phyloP scores from a whole-genome alignment of 352 stramenopile species.

The Globisporangium canariense region DNA sequence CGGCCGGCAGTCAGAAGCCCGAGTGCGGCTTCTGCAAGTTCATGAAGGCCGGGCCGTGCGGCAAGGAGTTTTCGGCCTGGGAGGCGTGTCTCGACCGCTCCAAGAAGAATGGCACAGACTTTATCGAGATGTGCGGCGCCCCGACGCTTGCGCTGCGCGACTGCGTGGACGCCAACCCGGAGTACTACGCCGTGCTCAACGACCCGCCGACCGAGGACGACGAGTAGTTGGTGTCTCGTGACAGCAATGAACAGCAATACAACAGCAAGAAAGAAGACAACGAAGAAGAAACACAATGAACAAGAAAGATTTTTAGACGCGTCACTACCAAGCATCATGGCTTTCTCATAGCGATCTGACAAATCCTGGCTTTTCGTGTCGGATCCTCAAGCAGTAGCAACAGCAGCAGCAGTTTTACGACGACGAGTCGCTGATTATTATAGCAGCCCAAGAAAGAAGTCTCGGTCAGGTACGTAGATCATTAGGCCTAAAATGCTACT shows the following conservation, averaged over 20 bases:
- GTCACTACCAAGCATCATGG: neutral
- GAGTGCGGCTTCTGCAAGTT: constrained; percentile 91
- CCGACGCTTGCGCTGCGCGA: constrained; percentile 77
- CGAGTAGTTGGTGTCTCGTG: constrained; percentile 15
- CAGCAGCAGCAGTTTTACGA: constrained; percentile 6
- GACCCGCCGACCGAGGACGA: constrained; percentile 45
- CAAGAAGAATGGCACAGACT: constrained; percentile 71
- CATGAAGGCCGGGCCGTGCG: constrained; percentile 87
- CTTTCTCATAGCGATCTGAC: neutral
- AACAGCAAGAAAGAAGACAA: neutral
- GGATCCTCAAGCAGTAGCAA: neutral
- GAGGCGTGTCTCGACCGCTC: constrained; percentile 75
- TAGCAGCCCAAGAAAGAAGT: neutral
- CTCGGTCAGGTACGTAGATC: neutral
- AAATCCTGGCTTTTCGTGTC: neutral
- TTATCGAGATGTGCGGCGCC: constrained; percentile 74
- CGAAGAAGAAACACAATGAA: neutral
- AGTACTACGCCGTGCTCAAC: constrained; percentile 86
- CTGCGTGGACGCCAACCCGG: constrained; percentile 84
- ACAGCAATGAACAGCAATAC: neutral
- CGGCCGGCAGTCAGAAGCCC: constrained; percentile 45
- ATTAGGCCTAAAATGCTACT: neutral
- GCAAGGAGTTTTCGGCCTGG: constrained; percentile 75
- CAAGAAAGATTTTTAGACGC: neutral
- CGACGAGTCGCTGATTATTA: neutral